Base-by-base conservation (phyloP, 805 yeast species). In the Wickerhamiella occidentalis region DNA sequence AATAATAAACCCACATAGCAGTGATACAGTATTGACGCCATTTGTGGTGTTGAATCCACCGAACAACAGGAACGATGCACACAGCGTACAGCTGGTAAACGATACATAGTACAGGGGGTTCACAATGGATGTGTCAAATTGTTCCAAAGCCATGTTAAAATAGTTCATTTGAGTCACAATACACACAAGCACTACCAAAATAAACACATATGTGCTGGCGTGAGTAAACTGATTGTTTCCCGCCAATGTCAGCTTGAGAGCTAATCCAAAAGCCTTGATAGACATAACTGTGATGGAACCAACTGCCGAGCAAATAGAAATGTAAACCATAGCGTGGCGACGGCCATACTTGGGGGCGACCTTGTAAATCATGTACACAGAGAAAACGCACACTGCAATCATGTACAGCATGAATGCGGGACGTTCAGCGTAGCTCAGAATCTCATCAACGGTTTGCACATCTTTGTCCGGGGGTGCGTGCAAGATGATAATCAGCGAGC, bases 381-480 rank as follows among this genome's bases (percentile, higher is more conserved):
- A 75, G 64, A 85, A 87, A 1, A 70, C 70, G 0, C 77, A 68
- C n/a, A 85, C 94, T 11, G 71, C 53, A 17, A 74, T 58, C 40
- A 79, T 76, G 64, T 86, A 86, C 41, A 78, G 64, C 56, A 87
- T 62, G 62, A 86, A 87, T 36, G 64, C 68, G 0, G 95, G 94
- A 51, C 77, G 77, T 53, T 79, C 73, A 8, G 95, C 95, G 60
- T 85, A 85, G 6, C 71, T 69, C 61, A 86, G 69, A 53, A 87
- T 85, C 66, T 86, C 95, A 63, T 86, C 95, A 38, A 86, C 92
- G 0, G 96, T 86, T 54, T 76, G 72, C 51, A 86, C 79, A 55
- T 86, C 95, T 65, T 82, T 84, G 65, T 86, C 96, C n/a, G 87
- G 85, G 22, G 96, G 96, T 25, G 96, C 96, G 62, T 86, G 95